Percentiles rank a stretch among this genome's conserved stretches.
Conservation (phyloP, 192 early-diverging fungal genomes). For the Tieghemiomyces parasiticus region DNA sequence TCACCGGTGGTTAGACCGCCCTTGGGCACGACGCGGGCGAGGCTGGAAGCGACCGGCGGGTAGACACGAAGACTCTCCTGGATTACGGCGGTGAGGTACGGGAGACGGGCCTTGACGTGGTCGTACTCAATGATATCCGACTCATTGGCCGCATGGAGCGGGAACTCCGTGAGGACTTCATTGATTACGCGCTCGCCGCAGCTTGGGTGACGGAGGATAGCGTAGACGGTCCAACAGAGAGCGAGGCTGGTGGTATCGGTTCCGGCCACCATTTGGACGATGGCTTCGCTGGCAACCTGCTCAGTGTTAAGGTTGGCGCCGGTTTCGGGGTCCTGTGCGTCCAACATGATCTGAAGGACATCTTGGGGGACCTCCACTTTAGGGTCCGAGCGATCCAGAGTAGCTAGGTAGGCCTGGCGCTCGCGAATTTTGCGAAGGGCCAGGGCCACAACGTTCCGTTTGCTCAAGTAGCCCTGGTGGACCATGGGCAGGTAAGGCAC, state of each 20-base stretch:
- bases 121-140: constrained; percentile 14
- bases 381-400: background rate
- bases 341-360: constrained; percentile 23
- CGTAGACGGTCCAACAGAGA: constrained; percentile 21
- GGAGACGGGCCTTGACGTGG: constrained; percentile 17
- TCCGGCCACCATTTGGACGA: constrained; percentile 18
- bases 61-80: constrained; percentile 23
- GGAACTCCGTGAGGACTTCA: constrained; percentile 20
- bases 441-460: constrained; percentile 11
- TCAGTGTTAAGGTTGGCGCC: constrained; percentile 17
- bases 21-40: constrained; percentile 17
- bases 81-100: constrained; percentile 27
- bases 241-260: constrained; percentile 23
- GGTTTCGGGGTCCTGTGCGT: constrained; percentile 22
- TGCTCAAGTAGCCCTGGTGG: constrained; percentile 15
- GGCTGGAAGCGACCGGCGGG: constrained; percentile 13
- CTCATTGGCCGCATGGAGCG: constrained; percentile 10
- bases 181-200: constrained; percentile 12
- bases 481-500: constrained; percentile 11
- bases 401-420: background rate
- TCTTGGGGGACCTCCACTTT: constrained; percentile 26
- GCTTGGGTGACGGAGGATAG: constrained; percentile 19
- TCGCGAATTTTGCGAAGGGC: constrained; percentile 3
- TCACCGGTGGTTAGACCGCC: constrained; percentile 18
- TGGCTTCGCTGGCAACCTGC: constrained; percentile 19